Percentiles rank a stretch among this genome's conserved stretches.
Conservation (phyloP, 768 basidiomycete species). For the Trametes gibbosa region DNA sequence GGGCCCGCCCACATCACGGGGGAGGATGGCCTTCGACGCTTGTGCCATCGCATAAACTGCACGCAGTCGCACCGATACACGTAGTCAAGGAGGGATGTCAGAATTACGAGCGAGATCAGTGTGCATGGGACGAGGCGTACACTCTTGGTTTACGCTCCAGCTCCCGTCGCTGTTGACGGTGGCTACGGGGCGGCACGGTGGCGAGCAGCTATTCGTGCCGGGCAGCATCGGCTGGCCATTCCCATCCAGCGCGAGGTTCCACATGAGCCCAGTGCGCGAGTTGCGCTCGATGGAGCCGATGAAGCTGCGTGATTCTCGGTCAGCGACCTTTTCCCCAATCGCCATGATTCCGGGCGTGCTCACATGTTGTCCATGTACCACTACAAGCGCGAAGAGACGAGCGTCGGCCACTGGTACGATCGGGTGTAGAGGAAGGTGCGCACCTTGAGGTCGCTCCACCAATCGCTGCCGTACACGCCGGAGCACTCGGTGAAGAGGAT, state of each 20-base stretch:
- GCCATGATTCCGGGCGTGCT: conserved; percentile 26
- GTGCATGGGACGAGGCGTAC: conserved; percentile 34
- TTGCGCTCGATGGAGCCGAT: conserved; percentile 43
- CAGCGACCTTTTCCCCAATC: background rate
- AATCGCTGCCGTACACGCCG: conserved; percentile 64
- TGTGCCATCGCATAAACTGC: conserved; percentile 73
- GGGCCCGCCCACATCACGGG: conserved; percentile 64
- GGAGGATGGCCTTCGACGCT: conserved; percentile 69
- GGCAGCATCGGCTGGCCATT: conserved; percentile 64
- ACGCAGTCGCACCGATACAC: too few species aligned
- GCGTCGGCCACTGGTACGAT: background rate
- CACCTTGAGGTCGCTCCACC: conserved; percentile 82
- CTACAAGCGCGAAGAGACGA: conserved; percentile 28
- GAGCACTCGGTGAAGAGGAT: conserved; percentile 61
- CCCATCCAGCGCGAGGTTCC: conserved; percentile 69
- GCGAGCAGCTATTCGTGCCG: conserved; percentile 59
- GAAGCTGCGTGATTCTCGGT: conserved; percentile 32
- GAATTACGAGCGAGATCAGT: too few species aligned
- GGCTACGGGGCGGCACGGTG: conserved; percentile 64
- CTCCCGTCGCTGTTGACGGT: conserved; percentile 63
- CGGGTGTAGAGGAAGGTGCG: background rate
- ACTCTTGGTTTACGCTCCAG: conserved; percentile 72
- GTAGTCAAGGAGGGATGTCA: too few species aligned
- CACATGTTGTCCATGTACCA: conserved; percentile 73
- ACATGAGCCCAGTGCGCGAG: conserved; percentile 57